Percentiles rank a stretch among this genome's conserved stretches.
phyloP scores from a whole-genome alignment of 2,329 filamentous ascomycete species.

The Mycocentrospora acerina region DNA sequence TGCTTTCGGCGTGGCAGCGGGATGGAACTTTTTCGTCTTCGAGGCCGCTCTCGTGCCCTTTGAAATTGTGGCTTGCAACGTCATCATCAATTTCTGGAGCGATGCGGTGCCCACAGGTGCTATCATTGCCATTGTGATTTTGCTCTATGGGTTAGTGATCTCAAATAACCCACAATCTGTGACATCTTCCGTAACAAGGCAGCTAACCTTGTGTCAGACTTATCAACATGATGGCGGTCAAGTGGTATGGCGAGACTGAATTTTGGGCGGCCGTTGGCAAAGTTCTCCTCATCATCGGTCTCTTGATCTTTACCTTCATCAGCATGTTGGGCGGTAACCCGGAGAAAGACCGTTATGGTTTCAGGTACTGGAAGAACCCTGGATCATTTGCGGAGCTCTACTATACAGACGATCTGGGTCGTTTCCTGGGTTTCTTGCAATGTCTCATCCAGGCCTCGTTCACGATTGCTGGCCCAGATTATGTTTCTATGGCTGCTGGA shows the following conservation, averaged over 20 bases:
- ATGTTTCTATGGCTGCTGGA: slow-evolving; percentile 52
- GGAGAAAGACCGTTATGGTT: slow-evolving; percentile 51
- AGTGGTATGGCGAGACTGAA: slow-evolving; percentile 58
- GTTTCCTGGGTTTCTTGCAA: slow-evolving; percentile 73
- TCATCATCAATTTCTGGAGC: slow-evolving; percentile 50
- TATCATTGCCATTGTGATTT: slow-evolving; percentile 62
- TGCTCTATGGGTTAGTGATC: slow-evolving; percentile 57
- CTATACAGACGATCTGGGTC: slow-evolving; percentile 67
- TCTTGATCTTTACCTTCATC: slow-evolving; percentile 67
- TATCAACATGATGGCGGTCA: slow-evolving; percentile 67
- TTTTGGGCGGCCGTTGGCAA: slow-evolving; percentile 70
- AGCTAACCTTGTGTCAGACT: slow-evolving; percentile 33
- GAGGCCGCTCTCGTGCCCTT: slow-evolving; percentile 69
- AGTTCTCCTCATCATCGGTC: slow-evolving; percentile 49
- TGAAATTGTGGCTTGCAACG: slow-evolving; percentile 58
- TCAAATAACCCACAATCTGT: neutral
- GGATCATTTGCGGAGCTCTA: slow-evolving; percentile 68
- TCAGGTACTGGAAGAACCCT: slow-evolving; percentile 57
- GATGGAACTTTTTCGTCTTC: slow-evolving; percentile 75
- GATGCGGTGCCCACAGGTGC: slow-evolving; percentile 60
- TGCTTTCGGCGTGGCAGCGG: slow-evolving; percentile 70
- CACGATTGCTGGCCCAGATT: slow-evolving; percentile 51
- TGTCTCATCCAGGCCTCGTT: slow-evolving; percentile 65
- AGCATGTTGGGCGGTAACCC: slow-evolving; percentile 84
- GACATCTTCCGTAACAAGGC: neutral